Evolutionary conservation across 1,284 basidiomycete species (phyloP), one percentile per base, ranked within the genome.

Genomic region (Veloboletus limbatus): DNA sequence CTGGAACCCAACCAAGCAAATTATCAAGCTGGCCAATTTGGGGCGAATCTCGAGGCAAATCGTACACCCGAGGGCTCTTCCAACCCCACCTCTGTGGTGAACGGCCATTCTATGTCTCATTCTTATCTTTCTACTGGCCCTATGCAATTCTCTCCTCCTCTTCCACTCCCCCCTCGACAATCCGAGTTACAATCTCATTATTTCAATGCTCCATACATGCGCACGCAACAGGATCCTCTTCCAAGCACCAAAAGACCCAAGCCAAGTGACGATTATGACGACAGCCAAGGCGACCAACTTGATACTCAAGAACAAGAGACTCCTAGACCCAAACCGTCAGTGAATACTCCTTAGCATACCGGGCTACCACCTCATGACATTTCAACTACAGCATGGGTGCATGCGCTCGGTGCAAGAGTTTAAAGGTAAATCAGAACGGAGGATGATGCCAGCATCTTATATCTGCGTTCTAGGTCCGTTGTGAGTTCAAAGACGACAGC

Each of bases 321-420:
- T 14, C 8, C 45, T 14, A 59, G 31, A 26, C 60, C 63, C 13
- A 55, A 48, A 46, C 45, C 38, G 62, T 60, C 32, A 48, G 57
- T 54, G 6, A 6, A 22, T 16, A n/a, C 11, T 6, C 13, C 7
- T 31, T 41, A 4, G 16, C 18, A n/a, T 20, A 17, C 9, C 5
- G 17, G 24, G 6, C 16, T 27, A 25, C 25, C 34, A 32, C 11
- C 35, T 57, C 10, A 50, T 36, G 16, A 34, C 17, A 26, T 26
- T 47, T n/a, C 43, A 17, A 27, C 14, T 31, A 27, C 27, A 78
- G 74, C n/a, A 55, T 65, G 39, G 79, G 81, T 26, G 83, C 82
- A 24, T 87, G 83, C 54, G 74, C 72, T 38, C 75, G 85, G n/a
- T 89, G 85, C 69, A 88, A 85, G 63, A 77, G 72, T 44, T 65